Evolutionary conservation across 768 basidiomycete genomes (phyloP), one percentile per base, ranked within the genome.

Genomic region (Strobilomyces echinocephalus): DNA sequence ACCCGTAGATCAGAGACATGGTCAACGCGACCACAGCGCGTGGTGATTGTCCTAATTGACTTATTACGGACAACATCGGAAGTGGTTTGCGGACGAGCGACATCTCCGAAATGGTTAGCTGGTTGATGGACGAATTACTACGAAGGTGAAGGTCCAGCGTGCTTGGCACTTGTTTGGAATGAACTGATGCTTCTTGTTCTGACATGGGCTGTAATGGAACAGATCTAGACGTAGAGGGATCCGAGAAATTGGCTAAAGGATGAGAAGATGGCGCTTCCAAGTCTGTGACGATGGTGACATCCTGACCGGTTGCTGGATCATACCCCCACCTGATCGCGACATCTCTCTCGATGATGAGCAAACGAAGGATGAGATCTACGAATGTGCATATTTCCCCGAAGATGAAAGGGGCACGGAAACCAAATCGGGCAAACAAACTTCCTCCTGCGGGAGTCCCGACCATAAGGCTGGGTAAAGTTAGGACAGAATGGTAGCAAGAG

Each of bases 401-500:
- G 24, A 85, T 68, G 50, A 85, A 82, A 2, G 84, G 84, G 5
- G 74, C 83, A 16, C 79, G 78, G 61, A 76, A 85, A 7, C 84
- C 84, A 60, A 79, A 83, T 12, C 71, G 74, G 18, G 63, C 58
- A 60, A 79, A 85, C 28, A 86, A 61, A 3, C 69, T 63, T 21
- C 84, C 83, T 28, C 83, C 84, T 3, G 78, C 72, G 1, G 85
- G 82, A 3, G 82, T 79, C 11, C 81, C 84, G 26, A 80, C 70
- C 14, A 82, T 62, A n/a, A 77, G 64, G 33, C 82, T 83, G 20
- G 14, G 16, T 7, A 14, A 5, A 31, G 53, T 60, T 43, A 57
- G n/a, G 38, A 10, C 5, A 12, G n/a, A 20, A 16, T 31, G 20
- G 41, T 8, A 12, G 8, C 5, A 15, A 26, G 24, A 24, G 45